These are phyloP conservation scores for Tagetes erecta DNA, from an alignment of 129 eudicot species.

Conservation along the genomic window DNA sequence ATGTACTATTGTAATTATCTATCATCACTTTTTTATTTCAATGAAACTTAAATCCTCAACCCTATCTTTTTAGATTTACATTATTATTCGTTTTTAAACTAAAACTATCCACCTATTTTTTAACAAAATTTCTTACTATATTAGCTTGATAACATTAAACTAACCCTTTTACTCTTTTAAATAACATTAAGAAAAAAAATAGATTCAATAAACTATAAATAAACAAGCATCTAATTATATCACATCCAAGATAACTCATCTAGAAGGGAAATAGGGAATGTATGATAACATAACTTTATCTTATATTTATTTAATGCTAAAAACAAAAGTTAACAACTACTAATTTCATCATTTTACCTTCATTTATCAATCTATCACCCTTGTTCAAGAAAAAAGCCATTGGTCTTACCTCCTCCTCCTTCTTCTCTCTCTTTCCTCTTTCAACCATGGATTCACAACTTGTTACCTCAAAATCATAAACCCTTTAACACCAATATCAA, in stretches of 20 bases:
- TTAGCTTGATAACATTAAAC: too few relatives aligned
- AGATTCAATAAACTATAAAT: too few relatives aligned
- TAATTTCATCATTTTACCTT: conserved; percentile 7
- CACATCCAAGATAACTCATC: neutral
- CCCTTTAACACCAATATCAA: conserved; percentile 27
- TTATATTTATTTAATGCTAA: conserved; percentile 3
- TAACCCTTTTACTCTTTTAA: too few relatives aligned
- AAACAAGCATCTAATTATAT: too few relatives aligned
- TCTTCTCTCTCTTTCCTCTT: neutral
- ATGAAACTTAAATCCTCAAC: too few relatives aligned
- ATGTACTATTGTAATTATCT: too few relatives aligned
- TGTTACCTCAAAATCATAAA: conserved; percentile 35
- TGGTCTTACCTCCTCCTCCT: conserved; percentile 14
- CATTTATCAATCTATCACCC: conserved; percentile 4
- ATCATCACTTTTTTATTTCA: too few relatives aligned
- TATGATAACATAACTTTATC: neutral
- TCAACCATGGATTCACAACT: conserved; percentile 20
- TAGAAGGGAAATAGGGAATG: conserved; percentile 16
- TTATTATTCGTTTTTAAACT: too few relatives aligned
- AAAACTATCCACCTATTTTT: too few relatives aligned
- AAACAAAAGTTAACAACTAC: neutral
- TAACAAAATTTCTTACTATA: too few relatives aligned
- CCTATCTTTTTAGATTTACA: too few relatives aligned
- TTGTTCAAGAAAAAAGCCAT: conserved; percentile 23
- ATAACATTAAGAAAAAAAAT: too few relatives aligned